Base-by-base conservation (phyloP, 495 filamentous ascomycete species). In the Penicillium flavigenum region DNA sequence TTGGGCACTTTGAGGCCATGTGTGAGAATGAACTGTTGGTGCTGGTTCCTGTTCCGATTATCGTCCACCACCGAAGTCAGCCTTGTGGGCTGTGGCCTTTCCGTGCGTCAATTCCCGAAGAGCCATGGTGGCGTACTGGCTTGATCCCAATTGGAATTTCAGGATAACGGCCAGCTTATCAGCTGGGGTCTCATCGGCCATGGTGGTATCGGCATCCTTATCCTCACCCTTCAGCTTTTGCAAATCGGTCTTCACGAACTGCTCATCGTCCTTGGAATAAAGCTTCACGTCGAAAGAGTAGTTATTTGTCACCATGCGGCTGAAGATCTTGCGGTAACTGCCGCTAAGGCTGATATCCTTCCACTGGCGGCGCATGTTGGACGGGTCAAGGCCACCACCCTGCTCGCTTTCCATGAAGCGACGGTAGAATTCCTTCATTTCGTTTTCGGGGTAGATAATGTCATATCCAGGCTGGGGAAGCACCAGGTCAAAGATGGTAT, bases 61-160 rank as follows among this genome's bases (percentile, higher is more conserved):
- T 31, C 76, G 62, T 8, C 77, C 76, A 22, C 71, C 72, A 16
- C 77, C 75, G 63, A 81, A 85, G 46, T 91, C 88, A 6, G 87
- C 83, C 69, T 88, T 83, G 65, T 82, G 90, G 0, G 79, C 74
- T 59, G 71, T 75, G 4, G 86, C 78, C 36, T 81, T 84, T 2
- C 87, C 87, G 67, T 85, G 88, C 77, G 86, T 87, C 64, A 98
- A 74, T 77, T 98, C 94, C 42, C 94, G 80, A 59, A 98, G 76
- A 9, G 91, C 94, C 81, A 98, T 88, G 2, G 95, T 98, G 0
- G 94, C 94, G 67, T 98, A 98, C 68, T 92, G 90, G 69, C 91
- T 93, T 2, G 85, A 83, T 22, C 86, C 87, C 19, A 98, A 78
- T 68, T 92, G 85, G 71, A 98, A 85, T 69, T 88, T 96, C 53